A percentile compares a stretch with the other conserved stretches of the same genome.
Evolutionary conservation across 306 rosid genomes (phyloP).

Genomic region (Quercus dentata): DNA sequence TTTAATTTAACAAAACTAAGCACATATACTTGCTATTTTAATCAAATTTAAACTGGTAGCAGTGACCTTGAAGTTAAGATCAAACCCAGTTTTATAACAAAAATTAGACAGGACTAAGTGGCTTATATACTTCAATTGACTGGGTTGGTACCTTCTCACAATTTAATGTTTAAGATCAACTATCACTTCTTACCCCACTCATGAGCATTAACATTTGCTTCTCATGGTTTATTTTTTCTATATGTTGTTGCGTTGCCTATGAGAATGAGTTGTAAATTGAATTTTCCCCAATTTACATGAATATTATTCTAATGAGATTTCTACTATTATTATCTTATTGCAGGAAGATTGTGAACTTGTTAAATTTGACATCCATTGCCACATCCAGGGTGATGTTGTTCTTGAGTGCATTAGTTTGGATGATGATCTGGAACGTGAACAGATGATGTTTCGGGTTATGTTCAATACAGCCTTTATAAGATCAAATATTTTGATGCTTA

Average conservation of each 20-base stretch:
- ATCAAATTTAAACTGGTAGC: not conserved
- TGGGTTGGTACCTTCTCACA: not conserved
- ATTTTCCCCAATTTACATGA: slow-evolving; percentile 4
- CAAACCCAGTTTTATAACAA: too few species aligned
- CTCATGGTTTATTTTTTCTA: slow-evolving; percentile 16
- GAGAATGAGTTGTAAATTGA: slow-evolving; percentile 13
- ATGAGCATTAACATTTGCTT: not conserved
- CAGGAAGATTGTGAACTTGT: slow-evolving; percentile 86
- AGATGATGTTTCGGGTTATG: slow-evolving; percentile 95
- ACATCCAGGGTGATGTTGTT: slow-evolving; percentile 95
- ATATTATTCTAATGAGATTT: slow-evolving; percentile 3
- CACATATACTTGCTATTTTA: not conserved
- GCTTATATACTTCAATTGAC: not conserved
- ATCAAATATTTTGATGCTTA: slow-evolving; percentile 95
- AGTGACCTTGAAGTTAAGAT: not conserved
- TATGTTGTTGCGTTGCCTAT: slow-evolving; percentile 10
- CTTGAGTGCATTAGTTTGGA: slow-evolving; percentile 89
- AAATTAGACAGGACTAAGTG: too few species aligned
- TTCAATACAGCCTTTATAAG: slow-evolving; percentile 95
- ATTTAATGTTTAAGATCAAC: not conserved
- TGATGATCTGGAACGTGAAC: slow-evolving; percentile 72
- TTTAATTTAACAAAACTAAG: not conserved
- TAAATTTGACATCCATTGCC: slow-evolving; percentile 94
- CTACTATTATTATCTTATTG: slow-evolving; percentile 24
- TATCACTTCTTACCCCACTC: not conserved